These are phyloP conservation scores for Colletotrichum godetiae DNA, from an alignment of 2,329 filamentous ascomycete genomes.

Conservation along the genomic window DNA sequence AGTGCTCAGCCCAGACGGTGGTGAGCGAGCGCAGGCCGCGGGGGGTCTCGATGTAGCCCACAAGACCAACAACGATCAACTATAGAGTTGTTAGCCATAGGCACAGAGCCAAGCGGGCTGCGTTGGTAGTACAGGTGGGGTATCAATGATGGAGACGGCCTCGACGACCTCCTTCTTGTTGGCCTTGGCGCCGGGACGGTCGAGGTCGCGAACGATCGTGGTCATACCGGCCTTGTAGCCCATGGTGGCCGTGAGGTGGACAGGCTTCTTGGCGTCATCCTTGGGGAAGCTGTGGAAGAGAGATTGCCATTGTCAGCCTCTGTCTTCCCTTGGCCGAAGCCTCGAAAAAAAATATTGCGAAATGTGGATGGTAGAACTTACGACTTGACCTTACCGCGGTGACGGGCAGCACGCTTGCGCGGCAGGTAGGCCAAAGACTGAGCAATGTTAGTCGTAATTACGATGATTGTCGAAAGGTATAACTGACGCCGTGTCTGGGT, in stretches of 20 bases:
- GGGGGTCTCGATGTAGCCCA: constrained; percentile 99
- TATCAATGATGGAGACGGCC: constrained; percentile 89
- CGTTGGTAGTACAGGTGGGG: constrained; percentile 93
- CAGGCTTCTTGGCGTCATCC: constrained; percentile 99
- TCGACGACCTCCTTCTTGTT: constrained; percentile 99
- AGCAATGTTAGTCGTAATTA: neutral
- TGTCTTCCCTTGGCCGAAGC: constrained; percentile 31
- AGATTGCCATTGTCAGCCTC: constrained; percentile 37
- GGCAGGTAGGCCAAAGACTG: constrained; percentile 84
- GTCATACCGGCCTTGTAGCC: constrained; percentile 99
- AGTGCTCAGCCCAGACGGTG: constrained; percentile 99
- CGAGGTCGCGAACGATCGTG: constrained; percentile 98
- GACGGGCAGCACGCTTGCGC: constrained; percentile 91
- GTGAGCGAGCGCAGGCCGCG: constrained; percentile 99
- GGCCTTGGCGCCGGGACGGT: constrained; percentile 98
- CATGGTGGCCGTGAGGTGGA: constrained; percentile 97
- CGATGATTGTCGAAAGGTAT: neutral
- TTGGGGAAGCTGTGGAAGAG: constrained; percentile 85
- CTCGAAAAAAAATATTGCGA: constrained; percentile 19
- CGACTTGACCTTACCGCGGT: constrained; percentile 99
- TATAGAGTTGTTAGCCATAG: constrained; percentile 79
- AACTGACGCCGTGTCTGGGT: constrained; percentile 81
- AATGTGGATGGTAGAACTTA: constrained; percentile 61
- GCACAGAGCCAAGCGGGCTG: constrained; percentile 82
- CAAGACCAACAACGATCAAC: constrained; percentile 99